Base-by-base conservation (phyloP, 768 basidiomycete genomes). In the Leccinum disarticulatum region DNA sequence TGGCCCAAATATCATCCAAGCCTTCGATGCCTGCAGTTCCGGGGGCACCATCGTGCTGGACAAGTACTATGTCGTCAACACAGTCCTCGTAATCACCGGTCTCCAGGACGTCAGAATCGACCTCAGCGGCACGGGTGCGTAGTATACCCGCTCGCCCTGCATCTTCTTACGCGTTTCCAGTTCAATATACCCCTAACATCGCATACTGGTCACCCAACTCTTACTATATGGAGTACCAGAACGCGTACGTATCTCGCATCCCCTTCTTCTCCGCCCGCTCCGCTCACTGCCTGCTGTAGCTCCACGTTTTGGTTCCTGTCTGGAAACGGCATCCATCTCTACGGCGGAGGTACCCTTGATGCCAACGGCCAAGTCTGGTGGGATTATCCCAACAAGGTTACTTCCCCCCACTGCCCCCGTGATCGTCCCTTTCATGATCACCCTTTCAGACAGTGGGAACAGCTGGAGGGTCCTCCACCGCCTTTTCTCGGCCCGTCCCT, bases 301-400 rank as follows among this genome's bases (percentile, higher is more conserved):
- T 73, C 77, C 6, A 78, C 78, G 5, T 76, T 72, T 60, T 80
- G 76, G 77, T 74, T 76, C 61, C 66, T 77, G 9, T 74, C 74
- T 6, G 76, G 76, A 1, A 61, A 74, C 49, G 70, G 74, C 58
- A 64, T 76, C 54, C 70, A 74, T 55, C 61, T 77, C 48, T 76
- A 78, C 57, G 79, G 81, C 43, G 79, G 80, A 41, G 81, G 80
- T 46, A 65, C 61, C 48, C 35, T 82, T 52, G 79, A 81, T 68
- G 79, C 73, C 49, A 80, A 80, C 52, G 80, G 80, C 5, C 81
- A 81, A 62, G 73, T 77, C 28, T 79, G 79, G 74, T 74, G 69
- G 67, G 72, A 74, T 56, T 63, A 67, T 46, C 64, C 69, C 36
- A 66, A 68, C 56, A 70, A 64, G 54, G 70, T 61, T 63, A 41